These are phyloP conservation scores for Candida xiaguanensis DNA, from an alignment of 805 yeast genomes.

Conservation along the genomic window DNA sequence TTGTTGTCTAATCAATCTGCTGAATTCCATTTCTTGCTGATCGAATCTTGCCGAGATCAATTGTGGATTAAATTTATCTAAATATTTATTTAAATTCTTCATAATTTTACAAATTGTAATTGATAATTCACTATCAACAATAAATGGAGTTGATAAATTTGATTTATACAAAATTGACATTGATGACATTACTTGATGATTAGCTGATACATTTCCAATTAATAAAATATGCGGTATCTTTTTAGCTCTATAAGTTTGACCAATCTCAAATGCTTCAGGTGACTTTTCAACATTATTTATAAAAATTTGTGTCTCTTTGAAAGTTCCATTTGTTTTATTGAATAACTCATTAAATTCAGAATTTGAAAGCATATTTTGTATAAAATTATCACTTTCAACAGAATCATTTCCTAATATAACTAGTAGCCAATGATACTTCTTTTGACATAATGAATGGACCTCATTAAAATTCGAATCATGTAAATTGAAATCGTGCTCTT, in stretches of 20 bases:
- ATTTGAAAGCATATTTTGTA: slow-evolving; percentile 13
- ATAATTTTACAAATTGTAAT: slow-evolving; percentile 22
- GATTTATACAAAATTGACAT: slow-evolving; percentile 37
- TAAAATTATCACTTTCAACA: slow-evolving; percentile 16
- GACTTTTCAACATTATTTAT: slow-evolving; percentile 27
- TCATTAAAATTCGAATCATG: slow-evolving; percentile 24
- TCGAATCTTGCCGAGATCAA: slow-evolving; percentile 34
- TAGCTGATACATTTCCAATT: slow-evolving; percentile 32
- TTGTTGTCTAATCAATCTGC: slow-evolving; percentile 35
- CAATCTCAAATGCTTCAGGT: slow-evolving; percentile 39
- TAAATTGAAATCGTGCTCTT: slow-evolving; percentile 11
- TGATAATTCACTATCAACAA: slow-evolving; percentile 17
- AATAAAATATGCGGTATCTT: slow-evolving; percentile 36
- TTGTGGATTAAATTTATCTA: slow-evolving; percentile 35
- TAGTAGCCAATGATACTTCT: slow-evolving; percentile 29
- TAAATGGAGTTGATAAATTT: slow-evolving; percentile 18
- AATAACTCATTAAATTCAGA: slow-evolving; percentile 18
- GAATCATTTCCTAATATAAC: slow-evolving; percentile 28
- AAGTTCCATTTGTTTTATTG: slow-evolving; percentile 25
- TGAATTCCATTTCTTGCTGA: slow-evolving; percentile 37
- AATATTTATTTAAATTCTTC: slow-evolving; percentile 20
- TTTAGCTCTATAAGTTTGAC: slow-evolving; percentile 24
- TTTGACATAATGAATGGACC: slow-evolving; percentile 24
- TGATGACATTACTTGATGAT: slow-evolving; percentile 33
- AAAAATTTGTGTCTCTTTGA: slow-evolving; percentile 27